Evolutionary conservation across 306 rosid species (phyloP).

Genomic region (Trifolium fragiferum): DNA sequence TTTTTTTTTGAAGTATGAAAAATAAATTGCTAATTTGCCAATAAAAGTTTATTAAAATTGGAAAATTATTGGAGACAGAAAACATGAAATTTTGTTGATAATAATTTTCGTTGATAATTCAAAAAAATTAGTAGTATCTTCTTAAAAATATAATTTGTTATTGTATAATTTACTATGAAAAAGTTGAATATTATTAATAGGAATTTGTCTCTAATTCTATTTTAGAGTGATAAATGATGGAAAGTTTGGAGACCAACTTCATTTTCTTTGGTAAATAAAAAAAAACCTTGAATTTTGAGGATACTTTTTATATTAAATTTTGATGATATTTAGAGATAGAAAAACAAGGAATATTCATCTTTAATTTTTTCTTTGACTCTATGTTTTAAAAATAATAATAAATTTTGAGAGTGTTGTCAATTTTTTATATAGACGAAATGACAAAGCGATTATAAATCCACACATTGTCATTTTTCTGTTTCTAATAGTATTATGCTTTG

Average conservation of each 20-base stretch:
- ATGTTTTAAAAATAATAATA: background rate
- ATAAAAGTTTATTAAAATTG: background rate
- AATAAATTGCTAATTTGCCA: background rate
- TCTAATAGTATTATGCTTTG: no score
- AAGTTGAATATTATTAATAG: no score
- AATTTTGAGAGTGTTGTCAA: no score
- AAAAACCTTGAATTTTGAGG: background rate
- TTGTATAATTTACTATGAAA: no score
- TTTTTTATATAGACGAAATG: no score
- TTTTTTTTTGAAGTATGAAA: no score
- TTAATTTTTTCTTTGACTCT: background rate
- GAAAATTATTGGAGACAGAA: background rate
- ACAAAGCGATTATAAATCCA: no score
- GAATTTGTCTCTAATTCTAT: background rate
- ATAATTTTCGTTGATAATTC: no score
- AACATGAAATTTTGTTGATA: background rate
- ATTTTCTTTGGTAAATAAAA: background rate
- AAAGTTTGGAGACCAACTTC: background rate
- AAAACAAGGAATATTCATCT: background rate
- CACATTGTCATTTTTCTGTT: no score
- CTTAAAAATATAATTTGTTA: no score
- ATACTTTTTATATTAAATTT: background rate
- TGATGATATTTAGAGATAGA: background rate
- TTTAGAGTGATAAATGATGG: background rate
- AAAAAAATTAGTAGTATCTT: background rate